Evolutionary conservation across 2,329 filamentous ascomycete species (phyloP).

Genomic region (Arthrobotrys sinensis): DNA sequence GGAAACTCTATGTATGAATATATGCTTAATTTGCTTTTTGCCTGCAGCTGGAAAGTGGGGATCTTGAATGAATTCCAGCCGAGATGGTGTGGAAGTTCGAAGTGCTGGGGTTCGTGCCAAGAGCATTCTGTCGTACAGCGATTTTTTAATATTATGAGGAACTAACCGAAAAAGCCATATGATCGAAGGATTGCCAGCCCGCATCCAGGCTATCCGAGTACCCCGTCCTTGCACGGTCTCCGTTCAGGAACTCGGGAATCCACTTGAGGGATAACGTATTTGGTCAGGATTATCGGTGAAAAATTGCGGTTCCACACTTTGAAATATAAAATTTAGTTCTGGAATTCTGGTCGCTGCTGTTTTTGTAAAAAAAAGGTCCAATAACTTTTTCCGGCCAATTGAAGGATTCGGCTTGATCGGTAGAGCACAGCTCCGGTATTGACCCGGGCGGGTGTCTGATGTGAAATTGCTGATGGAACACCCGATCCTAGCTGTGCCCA

Average conservation of each 20-base stretch:
- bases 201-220: slow-evolving; percentile 31
- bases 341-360: slow-evolving; percentile 33
- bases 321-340: slow-evolving; percentile 52
- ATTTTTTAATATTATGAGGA: slow-evolving; percentile 10
- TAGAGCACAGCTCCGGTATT: not conserved
- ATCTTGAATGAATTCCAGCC: slow-evolving; percentile 36
- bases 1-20: too few relatives aligned
- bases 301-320: slow-evolving; percentile 42
- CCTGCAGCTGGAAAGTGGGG: not conserved
- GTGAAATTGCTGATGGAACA: not conserved
- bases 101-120: slow-evolving; percentile 13
- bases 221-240: slow-evolving; percentile 31
- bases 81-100: slow-evolving; percentile 28
- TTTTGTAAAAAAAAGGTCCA: slow-evolving; percentile 33
- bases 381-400: not conserved
- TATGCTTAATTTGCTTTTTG: slow-evolving; percentile 8
- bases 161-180: slow-evolving; percentile 5
- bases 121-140: slow-evolving; percentile 21
- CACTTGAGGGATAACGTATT: slow-evolving; percentile 26
- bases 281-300: slow-evolving; percentile 17
- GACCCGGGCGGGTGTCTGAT: not conserved
- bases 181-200: slow-evolving; percentile 1
- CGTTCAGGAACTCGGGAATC: slow-evolving; percentile 4
- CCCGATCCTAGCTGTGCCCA: too few relatives aligned
- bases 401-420: not conserved